Percentiles rank a stretch among this genome's conserved stretches.
phyloP scores from a whole-genome alignment of 202 grass and related monocot genomes.

The Zizania palustris region DNA sequence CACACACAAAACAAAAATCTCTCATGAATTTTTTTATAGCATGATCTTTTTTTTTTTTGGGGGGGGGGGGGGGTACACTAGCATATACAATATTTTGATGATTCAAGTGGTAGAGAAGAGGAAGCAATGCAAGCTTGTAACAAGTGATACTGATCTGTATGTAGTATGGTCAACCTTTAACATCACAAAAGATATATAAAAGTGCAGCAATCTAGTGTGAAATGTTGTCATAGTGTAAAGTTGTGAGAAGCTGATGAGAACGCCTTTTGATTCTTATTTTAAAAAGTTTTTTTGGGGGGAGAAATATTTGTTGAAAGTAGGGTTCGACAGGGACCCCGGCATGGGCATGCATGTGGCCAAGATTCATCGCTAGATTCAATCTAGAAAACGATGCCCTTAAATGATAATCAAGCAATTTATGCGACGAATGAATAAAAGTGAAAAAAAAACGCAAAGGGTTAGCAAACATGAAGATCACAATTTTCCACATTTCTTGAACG shows the following conservation, averaged over 20 bases:
- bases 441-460: neutral
- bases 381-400: constrained; percentile 35
- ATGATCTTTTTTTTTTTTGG: neutral
- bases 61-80: neutral
- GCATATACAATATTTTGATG: neutral
- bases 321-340: constrained; percentile 31
- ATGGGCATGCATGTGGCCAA: constrained; percentile 32
- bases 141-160: constrained; percentile 24
- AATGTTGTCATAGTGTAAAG: constrained; percentile 35
- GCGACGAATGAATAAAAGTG: neutral
- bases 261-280: constrained; percentile 20
- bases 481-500: constrained; percentile 1
- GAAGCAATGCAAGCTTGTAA: constrained; percentile 31
- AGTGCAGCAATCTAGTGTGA: constrained; percentile 29
- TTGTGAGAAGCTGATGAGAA: constrained; percentile 15
- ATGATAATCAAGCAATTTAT: constrained; percentile 8
- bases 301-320: constrained; percentile 32
- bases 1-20: constrained; percentile 28
- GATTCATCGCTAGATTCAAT: constrained; percentile 35
- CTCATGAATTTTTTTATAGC: constrained; percentile 8
- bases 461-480: neutral
- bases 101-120: constrained; percentile 34
- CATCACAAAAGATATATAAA: constrained; percentile 36
- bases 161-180: constrained; percentile 48
- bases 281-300: neutral